Base-by-base conservation (phyloP, 2,329 filamentous ascomycete genomes). In the Juglanconis sp. region DNA sequence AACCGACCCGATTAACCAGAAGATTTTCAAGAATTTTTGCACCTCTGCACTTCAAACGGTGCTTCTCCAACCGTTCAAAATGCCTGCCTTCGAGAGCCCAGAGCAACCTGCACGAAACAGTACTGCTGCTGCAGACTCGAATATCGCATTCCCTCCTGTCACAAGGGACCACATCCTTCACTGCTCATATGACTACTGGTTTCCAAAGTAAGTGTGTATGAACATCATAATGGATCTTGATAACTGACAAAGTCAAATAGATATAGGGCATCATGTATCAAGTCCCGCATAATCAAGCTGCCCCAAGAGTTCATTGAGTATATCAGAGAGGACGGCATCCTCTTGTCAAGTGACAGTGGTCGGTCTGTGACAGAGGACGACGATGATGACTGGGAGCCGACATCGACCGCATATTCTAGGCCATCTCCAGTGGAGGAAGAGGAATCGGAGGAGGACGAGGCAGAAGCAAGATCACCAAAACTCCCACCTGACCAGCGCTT, bases 171-270 rank as follows among this genome's bases (percentile, higher is more conserved):
- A 99, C 70, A 96, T 99, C 63, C 79, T 96, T 57, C 90, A 97
- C 75, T 99, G 94, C 76, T 96, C 95, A 47, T 97, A 96, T 74
- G 90, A 96, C 72, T 85, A 83, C 62, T 99, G 95, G 95, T 91
- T 96, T 69, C 86, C 90, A 52, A 88, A 84, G 82, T 91, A 77
- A 55, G 77, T 69, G 2, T n/a, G 15, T 44, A 11, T 35, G 24
- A 7, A 32, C 4, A 11, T 44, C 5, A 5, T 30, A 13, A 32
- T 13, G 9, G 5, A 42, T 10, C 5, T 24, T 7, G 36, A 44
- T 10, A 35, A 38, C 60, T 68, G 53, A 68, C 65, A 53, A 32
- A 60, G 24, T 44, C 38, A 46, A 5, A 48, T 56, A 91, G 87
- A 73, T 96, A 96, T 72, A 88, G 91, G 62, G 79, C 85, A 7